Evolutionary conservation across 208 protist genomes (phyloP).

Genomic region (Wallacemonas sp.): DNA sequence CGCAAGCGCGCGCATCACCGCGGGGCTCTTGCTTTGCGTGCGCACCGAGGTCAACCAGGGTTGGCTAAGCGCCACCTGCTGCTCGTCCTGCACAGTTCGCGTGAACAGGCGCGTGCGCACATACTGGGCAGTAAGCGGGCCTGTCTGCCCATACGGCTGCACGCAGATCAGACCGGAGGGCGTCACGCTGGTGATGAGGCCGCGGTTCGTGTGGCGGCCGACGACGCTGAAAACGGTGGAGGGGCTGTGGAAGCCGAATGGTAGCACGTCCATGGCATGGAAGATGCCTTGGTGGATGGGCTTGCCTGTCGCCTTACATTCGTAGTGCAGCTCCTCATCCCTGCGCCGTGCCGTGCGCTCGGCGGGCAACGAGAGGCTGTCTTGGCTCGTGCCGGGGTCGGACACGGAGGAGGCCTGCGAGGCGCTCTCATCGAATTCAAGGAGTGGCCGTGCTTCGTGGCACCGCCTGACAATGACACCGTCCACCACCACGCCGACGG

Average conservation of each 20-base stretch:
- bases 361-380: neutral
- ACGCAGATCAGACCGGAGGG: constrained; percentile 41
- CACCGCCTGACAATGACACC: constrained; percentile 31
- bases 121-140: constrained; percentile 11
- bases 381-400: neutral
- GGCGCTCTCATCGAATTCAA: neutral
- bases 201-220: constrained; percentile 62
- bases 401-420: neutral
- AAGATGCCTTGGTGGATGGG: constrained; percentile 47
- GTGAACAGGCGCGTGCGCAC: neutral
- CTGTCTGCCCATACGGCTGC: constrained; percentile 28
- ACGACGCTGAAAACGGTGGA: constrained; percentile 51
- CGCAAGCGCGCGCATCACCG: neutral
- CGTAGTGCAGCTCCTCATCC: constrained; percentile 37
- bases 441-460: constrained; percentile 20
- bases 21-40: neutral
- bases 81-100: neutral
- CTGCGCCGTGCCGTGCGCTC: neutral
- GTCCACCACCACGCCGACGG: constrained; percentile 47
- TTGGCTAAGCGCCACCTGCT: neutral
- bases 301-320: constrained; percentile 35
- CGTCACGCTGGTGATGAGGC: constrained; percentile 45
- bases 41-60: constrained; percentile 9
- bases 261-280: constrained; percentile 61
- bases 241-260: constrained; percentile 50